Conservation (phyloP, 2,329 filamentous ascomycete genomes). For the Aureobasidium sp. region DNA sequence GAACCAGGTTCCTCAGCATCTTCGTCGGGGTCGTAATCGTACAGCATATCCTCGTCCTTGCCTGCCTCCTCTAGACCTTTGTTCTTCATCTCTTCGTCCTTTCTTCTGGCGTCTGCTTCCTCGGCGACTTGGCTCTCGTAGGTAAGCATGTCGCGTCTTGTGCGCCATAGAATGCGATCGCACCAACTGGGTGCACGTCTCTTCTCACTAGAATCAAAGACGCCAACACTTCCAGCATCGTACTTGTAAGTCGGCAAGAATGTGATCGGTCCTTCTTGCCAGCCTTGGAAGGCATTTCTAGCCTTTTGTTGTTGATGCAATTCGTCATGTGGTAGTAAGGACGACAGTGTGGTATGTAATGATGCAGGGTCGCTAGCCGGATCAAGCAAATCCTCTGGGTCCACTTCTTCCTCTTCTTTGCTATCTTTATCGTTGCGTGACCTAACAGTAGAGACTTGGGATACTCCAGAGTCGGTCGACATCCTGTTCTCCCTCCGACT, state of each 20-base stretch:
- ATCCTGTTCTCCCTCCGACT: neutral
- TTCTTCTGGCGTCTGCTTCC: slow-evolving; percentile 57
- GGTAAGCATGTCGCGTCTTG: slow-evolving; percentile 57
- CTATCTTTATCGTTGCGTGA: neutral
- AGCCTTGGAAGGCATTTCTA: slow-evolving; percentile 80
- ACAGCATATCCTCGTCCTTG: slow-evolving; percentile 75
- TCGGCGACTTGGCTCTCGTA: slow-evolving; percentile 58
- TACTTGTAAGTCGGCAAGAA: slow-evolving; percentile 98
- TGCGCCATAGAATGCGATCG: slow-evolving; percentile 83
- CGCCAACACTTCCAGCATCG: slow-evolving; percentile 82
- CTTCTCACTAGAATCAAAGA: slow-evolving; percentile 95
- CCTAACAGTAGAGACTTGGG: neutral
- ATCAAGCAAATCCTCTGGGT: slow-evolving; percentile 7
- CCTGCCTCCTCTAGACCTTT: slow-evolving; percentile 64
- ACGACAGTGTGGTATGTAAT: slow-evolving; percentile 79
- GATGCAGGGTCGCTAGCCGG: slow-evolving; percentile 60
- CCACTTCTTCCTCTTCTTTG: neutral
- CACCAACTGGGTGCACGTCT: slow-evolving; percentile 91
- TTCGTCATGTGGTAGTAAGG: slow-evolving; percentile 84
- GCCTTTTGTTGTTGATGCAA: slow-evolving; percentile 63
- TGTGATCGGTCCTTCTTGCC: slow-evolving; percentile 77
- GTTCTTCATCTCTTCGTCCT: slow-evolving; percentile 77
- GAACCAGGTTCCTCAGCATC: slow-evolving; percentile 53
- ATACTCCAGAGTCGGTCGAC: slow-evolving; percentile 8
- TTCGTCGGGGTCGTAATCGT: slow-evolving; percentile 79